Evolutionary conservation across 257 asterid genomes (phyloP), one percentile per base, ranked within the genome.

Genomic region (Ophiorrhiza pumila): DNA sequence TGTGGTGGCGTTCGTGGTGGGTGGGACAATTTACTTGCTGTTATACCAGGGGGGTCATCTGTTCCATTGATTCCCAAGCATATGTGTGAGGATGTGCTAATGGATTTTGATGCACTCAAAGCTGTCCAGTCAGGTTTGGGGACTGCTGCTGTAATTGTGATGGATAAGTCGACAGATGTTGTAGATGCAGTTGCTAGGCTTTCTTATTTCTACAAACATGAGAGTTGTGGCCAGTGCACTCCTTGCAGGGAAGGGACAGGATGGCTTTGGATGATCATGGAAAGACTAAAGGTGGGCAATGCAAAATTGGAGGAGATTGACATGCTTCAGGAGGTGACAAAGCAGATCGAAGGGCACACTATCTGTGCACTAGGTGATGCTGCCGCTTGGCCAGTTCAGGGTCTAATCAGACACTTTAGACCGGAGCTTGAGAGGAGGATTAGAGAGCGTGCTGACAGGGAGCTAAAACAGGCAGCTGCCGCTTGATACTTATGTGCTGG

Each of bases 381-480:
- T 62, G 99, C 99, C 66, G 99, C 98, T 74, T 95, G 99, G 99
- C 99, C 99, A 2, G 99, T 95, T 80, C 99, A 95, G 88, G 99
- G 99, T 65, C 98, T 95, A 75, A 92, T 95, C 73, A 82, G 99
- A 88, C 98, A 95, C 84, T 95, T 95, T 63, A 82, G 99, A 73
- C 99, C 99, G 0, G 98, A 95, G 85, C 84, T 95, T 62, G 99
- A 95, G 71, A 81, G 98, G 80, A 92, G 98, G 89, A 95, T 95
- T 77, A 85, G 82, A 80, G 96, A 89, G 86, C 92, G 84, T 22
- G 98, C 99, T 0, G 96, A 90, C 59, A 90, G 96, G 79, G 99
- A 95, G 87, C 83, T 92, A 56, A 85, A 77, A 45, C 85, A 83
- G 86, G 97, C 84, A 68, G 91, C 96, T 65, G 96, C 96, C 47